A percentile compares a stretch with the other conserved stretches of the same genome.
These are phyloP conservation scores for Kodamaea anthophila DNA, from an alignment of 1,139 yeast species.

Conservation along the genomic window DNA sequence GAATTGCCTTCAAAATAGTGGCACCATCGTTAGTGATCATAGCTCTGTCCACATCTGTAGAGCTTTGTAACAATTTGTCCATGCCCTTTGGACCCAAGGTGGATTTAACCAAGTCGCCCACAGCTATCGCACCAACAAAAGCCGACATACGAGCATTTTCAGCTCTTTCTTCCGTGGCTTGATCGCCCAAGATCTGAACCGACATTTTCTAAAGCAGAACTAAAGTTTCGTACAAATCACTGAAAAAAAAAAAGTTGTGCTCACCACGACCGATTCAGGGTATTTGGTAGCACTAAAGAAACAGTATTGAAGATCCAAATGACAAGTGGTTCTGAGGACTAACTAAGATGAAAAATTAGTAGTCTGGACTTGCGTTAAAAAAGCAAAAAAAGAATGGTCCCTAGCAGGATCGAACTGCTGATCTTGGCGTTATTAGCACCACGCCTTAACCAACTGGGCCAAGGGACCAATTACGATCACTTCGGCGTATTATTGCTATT, in stretches of 20 bases:
- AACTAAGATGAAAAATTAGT: too few species aligned
- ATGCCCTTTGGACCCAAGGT: conserved; percentile 98
- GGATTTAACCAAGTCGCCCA: conserved; percentile 92
- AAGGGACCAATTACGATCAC: conserved; percentile 27
- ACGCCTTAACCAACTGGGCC: conserved; percentile 38
- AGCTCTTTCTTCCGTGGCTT: conserved; percentile 94
- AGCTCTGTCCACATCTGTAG: conserved; percentile 65
- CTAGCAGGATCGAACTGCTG: conserved; percentile 74
- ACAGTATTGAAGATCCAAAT: too few species aligned
- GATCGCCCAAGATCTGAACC: conserved; percentile 93
- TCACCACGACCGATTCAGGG: conserved; percentile 3
- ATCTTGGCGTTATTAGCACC: conserved; percentile 19
- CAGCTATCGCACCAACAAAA: conserved; percentile 98
- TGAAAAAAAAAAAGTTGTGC: conserved; percentile 5
- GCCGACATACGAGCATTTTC: conserved; percentile 97
- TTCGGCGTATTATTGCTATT: too few species aligned
- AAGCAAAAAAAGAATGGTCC: conserved; percentile 53
- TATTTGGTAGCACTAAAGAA: too few species aligned
- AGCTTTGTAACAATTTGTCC: conserved; percentile 91
- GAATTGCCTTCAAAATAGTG: conserved; percentile 87
- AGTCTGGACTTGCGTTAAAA: too few species aligned
- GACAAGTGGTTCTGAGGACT: too few species aligned
- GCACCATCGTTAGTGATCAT: conserved; percentile 98
- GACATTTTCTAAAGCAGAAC: conserved; percentile 35
- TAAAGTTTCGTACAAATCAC: conserved; percentile 3